A percentile compares a stretch with the other conserved stretches of the same genome.
These are phyloP conservation scores for Ogataea haglerorum DNA, from an alignment of 805 yeast species.

Conservation along the genomic window DNA sequence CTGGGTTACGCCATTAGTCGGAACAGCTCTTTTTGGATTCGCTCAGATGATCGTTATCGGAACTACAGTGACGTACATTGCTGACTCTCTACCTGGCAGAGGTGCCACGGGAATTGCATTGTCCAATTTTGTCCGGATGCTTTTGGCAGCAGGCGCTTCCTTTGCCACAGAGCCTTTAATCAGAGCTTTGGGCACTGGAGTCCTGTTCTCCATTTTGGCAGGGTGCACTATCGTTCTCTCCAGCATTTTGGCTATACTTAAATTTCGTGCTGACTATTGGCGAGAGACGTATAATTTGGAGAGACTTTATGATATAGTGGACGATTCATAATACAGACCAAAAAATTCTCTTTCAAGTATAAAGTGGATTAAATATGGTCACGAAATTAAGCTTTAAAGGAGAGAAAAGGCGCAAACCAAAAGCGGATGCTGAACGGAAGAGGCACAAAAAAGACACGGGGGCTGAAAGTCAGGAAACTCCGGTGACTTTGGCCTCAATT, in stretches of 20 bases:
- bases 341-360: neutral
- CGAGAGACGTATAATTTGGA: conserved; percentile 61
- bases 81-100: conserved; percentile 80
- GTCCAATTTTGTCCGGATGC: conserved; percentile 70
- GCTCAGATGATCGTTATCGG: conserved; percentile 84
- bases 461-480: neutral
- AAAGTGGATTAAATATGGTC: conserved; percentile 25
- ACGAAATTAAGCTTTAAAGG: conserved; percentile 33
- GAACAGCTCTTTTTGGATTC: conserved; percentile 78
- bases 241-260: conserved; percentile 42
- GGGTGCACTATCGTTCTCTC: conserved; percentile 50
- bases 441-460: neutral
- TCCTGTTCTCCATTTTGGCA: conserved; percentile 62
- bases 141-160: conserved; percentile 71
- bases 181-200: conserved; percentile 66
- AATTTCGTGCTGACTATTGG: conserved; percentile 55
- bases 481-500: conserved; percentile 13
- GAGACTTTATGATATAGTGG: conserved; percentile 50
- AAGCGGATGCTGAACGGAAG: conserved; percentile 3
- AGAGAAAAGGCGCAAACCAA: conserved; percentile 16
- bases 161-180: conserved; percentile 72
- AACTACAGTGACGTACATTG: conserved; percentile 73
- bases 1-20: conserved; percentile 80
- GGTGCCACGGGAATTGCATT: conserved; percentile 89
- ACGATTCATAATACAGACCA: conserved; percentile 11